These are phyloP conservation scores for Yamadazyma diospyri DNA, from an alignment of 1,139 yeast genomes.

Conservation along the genomic window DNA sequence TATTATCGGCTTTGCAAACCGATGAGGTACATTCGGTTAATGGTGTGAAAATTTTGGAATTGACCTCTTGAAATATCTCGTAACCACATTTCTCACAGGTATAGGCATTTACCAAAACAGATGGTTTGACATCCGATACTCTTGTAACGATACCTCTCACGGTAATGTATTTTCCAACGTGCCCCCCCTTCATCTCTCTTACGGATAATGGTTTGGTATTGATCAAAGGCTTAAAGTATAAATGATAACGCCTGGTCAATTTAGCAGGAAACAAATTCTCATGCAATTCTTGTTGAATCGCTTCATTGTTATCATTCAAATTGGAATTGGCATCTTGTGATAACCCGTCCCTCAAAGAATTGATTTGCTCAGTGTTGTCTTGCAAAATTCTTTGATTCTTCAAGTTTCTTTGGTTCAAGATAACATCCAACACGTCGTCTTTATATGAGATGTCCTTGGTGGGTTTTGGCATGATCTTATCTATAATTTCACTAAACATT, in stretches of 20 bases:
- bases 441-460: constrained; percentile 72
- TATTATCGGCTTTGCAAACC: constrained; percentile 73
- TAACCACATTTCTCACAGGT: constrained; percentile 97
- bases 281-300: constrained; percentile 15
- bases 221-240: constrained; percentile 78
- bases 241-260: constrained; percentile 78
- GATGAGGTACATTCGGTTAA: constrained; percentile 79
- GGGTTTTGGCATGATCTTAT: constrained; percentile 80
- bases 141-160: constrained; percentile 93
- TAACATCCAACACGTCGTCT: constrained; percentile 91
- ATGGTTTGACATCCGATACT: constrained; percentile 94
- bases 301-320: constrained; percentile 17
- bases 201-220: constrained; percentile 72
- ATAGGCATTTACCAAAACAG: constrained; percentile 87
- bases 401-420: constrained; percentile 81
- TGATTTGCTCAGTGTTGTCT: constrained; percentile 57
- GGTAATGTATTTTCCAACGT: constrained; percentile 83
- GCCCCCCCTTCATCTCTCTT: constrained; percentile 81
- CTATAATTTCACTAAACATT: constrained; percentile 69
- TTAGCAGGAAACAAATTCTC: constrained; percentile 73
- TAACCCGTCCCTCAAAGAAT: constrained; percentile 37
- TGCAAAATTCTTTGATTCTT: constrained; percentile 72
- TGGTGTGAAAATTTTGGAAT: constrained; percentile 80
- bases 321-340: constrained; percentile 12
- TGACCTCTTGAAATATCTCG: constrained; percentile 95